Evolutionary conservation across 2,329 filamentous ascomycete species (phyloP), one percentile per base, ranked within the genome.

Genomic region (Fusarium sp.): DNA sequence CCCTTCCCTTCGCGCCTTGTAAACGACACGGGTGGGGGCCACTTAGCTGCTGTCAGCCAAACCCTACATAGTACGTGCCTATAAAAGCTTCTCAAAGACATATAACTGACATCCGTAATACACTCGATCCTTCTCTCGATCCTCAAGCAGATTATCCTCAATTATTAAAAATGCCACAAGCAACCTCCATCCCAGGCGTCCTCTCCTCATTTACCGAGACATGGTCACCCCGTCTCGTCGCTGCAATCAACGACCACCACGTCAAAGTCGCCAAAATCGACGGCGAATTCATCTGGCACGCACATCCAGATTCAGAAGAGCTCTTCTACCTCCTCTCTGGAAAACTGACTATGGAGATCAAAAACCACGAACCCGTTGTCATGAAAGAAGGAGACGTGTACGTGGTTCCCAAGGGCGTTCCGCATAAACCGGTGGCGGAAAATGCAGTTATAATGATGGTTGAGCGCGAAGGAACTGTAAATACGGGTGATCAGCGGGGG

Each of bases 261-360:
- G 71, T 80, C 45, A 78, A 79, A 61, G 68, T 79, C 39, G 77
- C 75, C 46, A 77, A 76, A 24, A 71, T 78, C 6, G 70, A 77
- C 52, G 78, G 76, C 1, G 60, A 65, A 11, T 80, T 80, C 39
- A 73, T 79, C 22, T 79, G 76, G 72, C 78, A 80, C 44, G 68
- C 75, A 0, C 78, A 80, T 40, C 74, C 74, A 1, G 72, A 78
- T 6, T 76, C 77, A 1, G 78, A 80, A 40, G 78, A 80, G 28
- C 59, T 78, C 2, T 80, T 80, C 47, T 78, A 78, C 40, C 53
- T 78, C 7, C 48, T 80, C 0, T 73, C 72, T 0, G 78, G 78
- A 8, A 72, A 72, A 6, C 42, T 79, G 9, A 72, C 58, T 0
- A 73, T 78, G 52, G 71, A 75, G 15, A 72, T 78, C 1, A 73